phyloP scores from a whole-genome alignment of 495 filamentous ascomycete species.

The Tuber brumale region DNA sequence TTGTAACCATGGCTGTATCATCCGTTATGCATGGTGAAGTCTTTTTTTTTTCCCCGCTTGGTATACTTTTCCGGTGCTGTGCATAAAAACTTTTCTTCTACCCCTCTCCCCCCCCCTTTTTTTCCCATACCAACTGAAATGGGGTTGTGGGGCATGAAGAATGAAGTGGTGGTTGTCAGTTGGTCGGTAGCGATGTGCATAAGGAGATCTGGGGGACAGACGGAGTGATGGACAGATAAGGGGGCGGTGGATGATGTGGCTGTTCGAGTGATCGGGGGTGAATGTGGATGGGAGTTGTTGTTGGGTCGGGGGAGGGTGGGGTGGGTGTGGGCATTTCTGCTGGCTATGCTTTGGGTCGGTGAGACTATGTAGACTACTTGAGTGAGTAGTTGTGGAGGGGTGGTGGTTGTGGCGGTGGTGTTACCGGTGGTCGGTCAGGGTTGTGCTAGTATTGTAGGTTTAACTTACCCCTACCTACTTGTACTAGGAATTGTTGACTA shows the following conservation, averaged over 20 bases:
- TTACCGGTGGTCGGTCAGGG: background rate
- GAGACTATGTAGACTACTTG: background rate
- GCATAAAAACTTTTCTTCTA: background rate
- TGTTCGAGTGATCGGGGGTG: constrained; percentile 11
- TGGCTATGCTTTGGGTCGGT: background rate
- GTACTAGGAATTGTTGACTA: background rate
- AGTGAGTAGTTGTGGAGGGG: background rate
- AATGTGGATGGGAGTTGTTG: background rate
- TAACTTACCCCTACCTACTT: constrained; percentile 5
- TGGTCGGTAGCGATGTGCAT: background rate
- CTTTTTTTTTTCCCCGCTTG: background rate
- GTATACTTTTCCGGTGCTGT: constrained; percentile 10
- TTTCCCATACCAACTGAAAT: background rate
- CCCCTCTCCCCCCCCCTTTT: background rate
- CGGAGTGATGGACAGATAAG: background rate
- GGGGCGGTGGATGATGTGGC: background rate
- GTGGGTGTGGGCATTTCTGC: background rate
- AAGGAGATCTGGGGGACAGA: background rate
- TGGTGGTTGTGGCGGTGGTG: background rate
- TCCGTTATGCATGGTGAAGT: constrained; percentile 4
- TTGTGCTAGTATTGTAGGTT: background rate
- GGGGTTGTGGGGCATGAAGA: background rate
- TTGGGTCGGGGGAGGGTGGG: background rate
- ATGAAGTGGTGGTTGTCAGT: background rate
- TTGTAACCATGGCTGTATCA: constrained; percentile 8